phyloP scores from a whole-genome alignment of 1,284 basidiomycete species.

The Cryptococcus sp. region DNA sequence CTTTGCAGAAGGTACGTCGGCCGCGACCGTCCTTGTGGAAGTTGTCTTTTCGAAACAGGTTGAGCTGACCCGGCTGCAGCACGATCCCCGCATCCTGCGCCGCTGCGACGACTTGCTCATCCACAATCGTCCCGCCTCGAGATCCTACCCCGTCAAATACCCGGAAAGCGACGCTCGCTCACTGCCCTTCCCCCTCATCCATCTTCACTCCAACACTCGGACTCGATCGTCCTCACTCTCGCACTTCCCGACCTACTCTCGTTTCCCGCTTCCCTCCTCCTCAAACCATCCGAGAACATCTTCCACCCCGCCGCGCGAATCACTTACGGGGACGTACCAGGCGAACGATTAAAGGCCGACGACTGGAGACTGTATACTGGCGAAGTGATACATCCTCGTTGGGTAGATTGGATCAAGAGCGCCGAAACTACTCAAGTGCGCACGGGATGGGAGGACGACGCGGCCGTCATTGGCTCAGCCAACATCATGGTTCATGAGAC shows the following conservation, averaged over 20 bases:
- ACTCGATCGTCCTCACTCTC: conserved; percentile 41
- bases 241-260: conserved; percentile 34
- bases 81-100: conserved; percentile 42
- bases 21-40: not conserved
- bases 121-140: conserved; percentile 32
- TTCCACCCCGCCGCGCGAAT: conserved; percentile 74
- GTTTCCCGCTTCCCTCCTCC: conserved; percentile 54
- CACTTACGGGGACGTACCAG: conserved; percentile 10
- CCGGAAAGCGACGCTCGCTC: conserved; percentile 18
- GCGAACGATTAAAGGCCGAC: conserved; percentile 28
- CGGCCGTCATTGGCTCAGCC: conserved; percentile 64
- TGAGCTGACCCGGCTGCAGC: conserved; percentile 21
- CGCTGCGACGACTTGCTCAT: conserved; percentile 39
- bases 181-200: conserved; percentile 29
- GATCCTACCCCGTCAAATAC: conserved; percentile 62
- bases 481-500: conserved; percentile 69
- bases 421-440: conserved; percentile 29
- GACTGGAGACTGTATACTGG: conserved; percentile 63
- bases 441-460: conserved; percentile 16
- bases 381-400: conserved; percentile 64
- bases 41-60: no score
- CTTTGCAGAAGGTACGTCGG: conserved; percentile 12
- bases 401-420: conserved; percentile 50
- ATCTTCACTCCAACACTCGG: conserved; percentile 37
- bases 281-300: conserved; percentile 72